Percentiles rank a stretch among this genome's conserved stretches.
Evolutionary conservation across 2,329 filamentous ascomycete species (phyloP).

Genomic region (Elsinoe ampelina): DNA sequence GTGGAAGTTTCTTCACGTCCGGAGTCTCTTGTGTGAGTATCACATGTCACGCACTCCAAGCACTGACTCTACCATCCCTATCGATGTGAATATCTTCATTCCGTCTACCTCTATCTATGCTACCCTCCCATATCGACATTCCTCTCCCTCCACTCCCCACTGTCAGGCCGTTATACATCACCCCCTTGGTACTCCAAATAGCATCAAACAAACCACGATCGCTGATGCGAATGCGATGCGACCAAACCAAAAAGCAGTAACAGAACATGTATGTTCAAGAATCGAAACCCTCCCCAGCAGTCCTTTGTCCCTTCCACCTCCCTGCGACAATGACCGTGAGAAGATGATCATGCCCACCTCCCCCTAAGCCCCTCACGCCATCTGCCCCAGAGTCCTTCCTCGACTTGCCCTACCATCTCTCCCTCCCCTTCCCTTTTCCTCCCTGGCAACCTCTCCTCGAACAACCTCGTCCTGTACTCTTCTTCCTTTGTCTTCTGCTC

Average conservation of each 20-base stretch:
- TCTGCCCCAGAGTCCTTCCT: constrained; percentile 79
- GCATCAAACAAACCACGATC: not conserved
- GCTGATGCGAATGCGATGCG: not conserved
- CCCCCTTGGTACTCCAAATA: no score
- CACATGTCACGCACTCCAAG: no score
- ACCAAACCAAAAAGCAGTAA: not conserved
- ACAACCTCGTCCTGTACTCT: constrained; percentile 32
- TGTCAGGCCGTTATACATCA: not conserved
- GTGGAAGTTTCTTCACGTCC: no score
- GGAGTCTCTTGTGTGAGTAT: no score
- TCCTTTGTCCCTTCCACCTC: not conserved
- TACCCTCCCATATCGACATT: not conserved
- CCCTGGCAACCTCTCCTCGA: constrained; percentile 48
- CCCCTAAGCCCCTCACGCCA: constrained; percentile 75
- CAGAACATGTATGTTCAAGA: not conserved
- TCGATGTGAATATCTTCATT: no score
- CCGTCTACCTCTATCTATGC: no score
- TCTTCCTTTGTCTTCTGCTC: constrained; percentile 30
- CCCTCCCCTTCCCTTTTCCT: constrained; percentile 35
- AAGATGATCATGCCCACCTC: constrained; percentile 29
- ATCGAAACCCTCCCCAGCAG: not conserved
- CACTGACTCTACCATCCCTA: no score
- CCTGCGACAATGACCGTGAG: not conserved
- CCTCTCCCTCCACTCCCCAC: not conserved
- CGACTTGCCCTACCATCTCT: constrained; percentile 72